Percentiles rank a stretch among this genome's conserved stretches.
phyloP scores from a whole-genome alignment of 1,284 basidiomycete genomes.

The Entoloma clypeatum region DNA sequence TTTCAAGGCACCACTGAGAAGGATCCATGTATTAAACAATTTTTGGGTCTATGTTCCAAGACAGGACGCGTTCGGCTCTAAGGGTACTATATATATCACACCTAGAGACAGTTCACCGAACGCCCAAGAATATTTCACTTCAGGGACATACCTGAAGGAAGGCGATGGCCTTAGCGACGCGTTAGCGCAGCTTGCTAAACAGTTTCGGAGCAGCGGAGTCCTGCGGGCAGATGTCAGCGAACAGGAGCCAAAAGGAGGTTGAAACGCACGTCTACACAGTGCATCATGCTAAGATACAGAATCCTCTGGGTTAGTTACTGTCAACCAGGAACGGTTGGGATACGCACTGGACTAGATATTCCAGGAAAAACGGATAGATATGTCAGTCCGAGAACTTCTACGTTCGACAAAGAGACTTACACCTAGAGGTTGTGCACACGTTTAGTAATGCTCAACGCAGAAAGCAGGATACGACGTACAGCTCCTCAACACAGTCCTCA shows the following conservation, averaged over 20 bases:
- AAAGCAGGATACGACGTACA: conserved; percentile 41
- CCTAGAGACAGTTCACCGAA: background rate
- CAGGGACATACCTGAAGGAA: conserved; percentile 3
- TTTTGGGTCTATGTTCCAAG: conserved; percentile 5
- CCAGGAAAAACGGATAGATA: conserved; percentile 1
- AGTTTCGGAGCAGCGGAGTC: conserved; percentile 79
- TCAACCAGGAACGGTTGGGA: conserved; percentile 1
- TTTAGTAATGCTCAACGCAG: conserved; percentile 10
- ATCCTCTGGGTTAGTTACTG: conserved; percentile 11
- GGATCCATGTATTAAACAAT: conserved; percentile 3
- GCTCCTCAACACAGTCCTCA: conserved; percentile 91
- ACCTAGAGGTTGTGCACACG: conserved; percentile 31
- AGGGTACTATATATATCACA: background rate
- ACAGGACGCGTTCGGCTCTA: background rate
- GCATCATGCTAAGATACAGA: conserved; percentile 76
- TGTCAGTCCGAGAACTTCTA: conserved; percentile 14
- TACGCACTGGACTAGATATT: conserved; percentile 60
- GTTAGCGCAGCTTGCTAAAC: conserved; percentile 62
- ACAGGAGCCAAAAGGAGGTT: background rate
- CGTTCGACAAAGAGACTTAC: conserved; percentile 39
- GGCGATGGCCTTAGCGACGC: background rate
- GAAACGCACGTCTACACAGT: conserved; percentile 76
- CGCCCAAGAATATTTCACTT: background rate
- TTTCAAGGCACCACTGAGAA: too few species aligned
- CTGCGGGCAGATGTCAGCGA: conserved; percentile 33